Base-by-base conservation (phyloP, 2,329 filamentous ascomycete species). In the Fusarium sp. region DNA sequence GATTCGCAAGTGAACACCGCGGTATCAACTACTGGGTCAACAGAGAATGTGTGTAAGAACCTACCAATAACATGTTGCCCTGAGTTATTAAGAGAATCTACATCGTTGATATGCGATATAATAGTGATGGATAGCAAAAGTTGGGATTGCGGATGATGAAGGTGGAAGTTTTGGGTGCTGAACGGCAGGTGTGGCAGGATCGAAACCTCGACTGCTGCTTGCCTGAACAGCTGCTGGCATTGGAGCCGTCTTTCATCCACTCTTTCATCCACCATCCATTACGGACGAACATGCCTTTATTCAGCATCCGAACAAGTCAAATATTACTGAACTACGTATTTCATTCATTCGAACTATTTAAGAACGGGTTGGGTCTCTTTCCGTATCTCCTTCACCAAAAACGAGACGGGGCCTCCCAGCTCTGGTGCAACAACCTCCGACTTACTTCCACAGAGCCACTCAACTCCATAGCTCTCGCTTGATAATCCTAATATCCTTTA, bases 51-150 rank as follows among this genome's bases (percentile, higher is more conserved):
- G 18, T 38, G 8, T 38, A 38, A 38, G 34, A 38, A 38, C 10
- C 34, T 38, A n/a, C 18, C 18, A 38, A n/a, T 3, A n/a, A n/a
- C 6, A n/a, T n/a, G 34, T 3, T 38, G 34, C 34, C 34, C 34
- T n/a, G 18, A n/a, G 9, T 38, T n/a, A 38, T 10, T n/a, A n/a
- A 18, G 18, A n/a, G 34, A 12, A 38, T 3, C 3, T 9, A 38
- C 11, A 11, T n/a, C 10, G 7, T 38, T 12, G 0, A 38, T 38
- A n/a, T 38, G 10, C n/a, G 10, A n/a, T 38, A 38, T 4, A 7
- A n/a, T 1, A 38, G 6, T 6, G 3, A 38, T n/a, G 34, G 6
- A 1, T 11, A 38, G 10, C 6, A 38, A 7, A 7, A 7, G 3
- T n/a, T 38, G 34, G 10, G 10, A 6, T 10, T 38, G 18, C 6